Percentiles rank a stretch among this genome's conserved stretches.
These are phyloP conservation scores for Strombidium stylifer DNA, from an alignment of 73 alveolate species.

Conservation along the genomic window DNA sequence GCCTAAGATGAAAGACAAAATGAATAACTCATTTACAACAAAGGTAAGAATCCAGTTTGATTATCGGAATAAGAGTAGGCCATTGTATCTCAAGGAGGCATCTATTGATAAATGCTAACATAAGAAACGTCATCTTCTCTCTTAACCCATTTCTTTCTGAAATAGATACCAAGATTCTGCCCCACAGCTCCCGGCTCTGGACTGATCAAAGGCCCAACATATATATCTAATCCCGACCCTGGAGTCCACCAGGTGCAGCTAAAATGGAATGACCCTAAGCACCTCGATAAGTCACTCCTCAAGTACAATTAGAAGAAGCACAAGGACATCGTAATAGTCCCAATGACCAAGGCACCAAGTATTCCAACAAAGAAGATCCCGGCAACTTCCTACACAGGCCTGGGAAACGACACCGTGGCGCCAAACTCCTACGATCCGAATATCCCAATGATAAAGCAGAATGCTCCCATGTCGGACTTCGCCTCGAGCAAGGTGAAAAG, in stretches of 20 bases:
- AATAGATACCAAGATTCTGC: slow-evolving; percentile 45
- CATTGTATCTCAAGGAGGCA: no score
- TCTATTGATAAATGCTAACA: no score
- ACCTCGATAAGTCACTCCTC: slow-evolving; percentile 7
- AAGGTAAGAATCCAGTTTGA: slow-evolving; percentile 14
- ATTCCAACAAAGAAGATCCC: slow-evolving; percentile 58
- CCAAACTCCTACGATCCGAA: slow-evolving; percentile 56
- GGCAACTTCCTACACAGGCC: slow-evolving; percentile 40
- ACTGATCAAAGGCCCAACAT: slow-evolving; percentile 34
- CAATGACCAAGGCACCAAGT: slow-evolving; percentile 51
- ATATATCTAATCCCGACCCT: slow-evolving; percentile 57
- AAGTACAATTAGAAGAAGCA: slow-evolving; percentile 28
- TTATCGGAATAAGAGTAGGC: no score
- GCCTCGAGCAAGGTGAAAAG: slow-evolving; percentile 19
- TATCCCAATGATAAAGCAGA: slow-evolving; percentile 10
- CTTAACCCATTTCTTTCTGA: not conserved
- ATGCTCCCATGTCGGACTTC: slow-evolving; percentile 33
- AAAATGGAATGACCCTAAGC: slow-evolving; percentile 36
- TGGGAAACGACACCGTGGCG: slow-evolving; percentile 55
- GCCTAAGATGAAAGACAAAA: slow-evolving; percentile 2
- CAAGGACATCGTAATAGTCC: slow-evolving; percentile 31
- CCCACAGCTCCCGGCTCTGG: slow-evolving; percentile 74
- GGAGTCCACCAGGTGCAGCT: slow-evolving; percentile 32
- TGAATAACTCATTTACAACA: slow-evolving; percentile 30
- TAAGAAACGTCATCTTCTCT: no score